These are phyloP conservation scores for Canna indica DNA, from an alignment of 176 grass and related monocot species.

Conservation along the genomic window DNA sequence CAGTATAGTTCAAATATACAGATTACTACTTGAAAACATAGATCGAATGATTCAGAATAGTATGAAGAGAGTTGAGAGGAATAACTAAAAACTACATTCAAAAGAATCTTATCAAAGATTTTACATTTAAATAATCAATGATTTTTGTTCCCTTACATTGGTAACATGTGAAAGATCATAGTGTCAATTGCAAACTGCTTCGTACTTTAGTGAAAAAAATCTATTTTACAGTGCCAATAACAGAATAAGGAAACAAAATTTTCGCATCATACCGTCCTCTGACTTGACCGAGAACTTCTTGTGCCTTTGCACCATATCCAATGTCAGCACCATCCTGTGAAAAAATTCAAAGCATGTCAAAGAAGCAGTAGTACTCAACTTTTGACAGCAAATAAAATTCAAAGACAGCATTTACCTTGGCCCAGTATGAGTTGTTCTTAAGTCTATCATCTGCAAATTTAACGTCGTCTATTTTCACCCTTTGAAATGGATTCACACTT, in stretches of 20 bases:
- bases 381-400: not conserved
- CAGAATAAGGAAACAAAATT: not conserved
- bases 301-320: conserved; percentile 90
- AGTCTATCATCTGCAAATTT: conserved; percentile 68
- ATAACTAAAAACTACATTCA: no score
- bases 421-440: conserved; percentile 93
- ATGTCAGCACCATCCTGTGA: conserved; percentile 58
- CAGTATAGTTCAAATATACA: no score
- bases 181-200: not conserved
- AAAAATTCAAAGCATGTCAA: conserved; percentile 1
- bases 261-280: conserved; percentile 55
- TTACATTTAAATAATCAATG: not conserved
- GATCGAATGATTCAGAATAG: no score
- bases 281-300: conserved; percentile 92
- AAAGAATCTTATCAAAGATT: not conserved
- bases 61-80: no score
- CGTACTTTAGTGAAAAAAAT: not conserved
- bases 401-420: conserved; percentile 43
- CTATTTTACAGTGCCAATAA: not conserved
- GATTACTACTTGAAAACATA: no score
- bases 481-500: conserved; percentile 53
- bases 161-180: not conserved
- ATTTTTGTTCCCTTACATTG: not conserved
- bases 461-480: conserved; percentile 56
- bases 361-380: not conserved